phyloP scores from a whole-genome alignment of 2,329 filamentous ascomycete genomes.

The Pseudogymnoascus sp. region DNA sequence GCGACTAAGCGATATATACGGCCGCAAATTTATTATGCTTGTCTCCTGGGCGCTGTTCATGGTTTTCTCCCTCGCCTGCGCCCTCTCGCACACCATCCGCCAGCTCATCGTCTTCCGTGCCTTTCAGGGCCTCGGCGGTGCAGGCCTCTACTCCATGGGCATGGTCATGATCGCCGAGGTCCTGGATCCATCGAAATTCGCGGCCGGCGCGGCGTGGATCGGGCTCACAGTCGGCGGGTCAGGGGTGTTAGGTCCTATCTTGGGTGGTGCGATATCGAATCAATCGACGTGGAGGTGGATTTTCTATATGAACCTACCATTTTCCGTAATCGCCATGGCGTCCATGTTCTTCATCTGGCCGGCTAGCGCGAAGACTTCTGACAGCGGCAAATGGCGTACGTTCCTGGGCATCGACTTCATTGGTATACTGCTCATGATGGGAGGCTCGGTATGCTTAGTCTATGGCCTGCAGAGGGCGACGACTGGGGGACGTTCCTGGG shows the following conservation, averaged over 20 bases:
- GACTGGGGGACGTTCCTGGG: neutral
- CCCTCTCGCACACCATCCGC: neutral
- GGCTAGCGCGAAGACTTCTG: slow-evolving; percentile 3
- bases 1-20: slow-evolving; percentile 8
- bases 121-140: slow-evolving; percentile 28
- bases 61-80: slow-evolving; percentile 11
- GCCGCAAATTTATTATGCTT: slow-evolving; percentile 4
- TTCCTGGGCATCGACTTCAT: slow-evolving; percentile 5
- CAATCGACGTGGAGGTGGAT: slow-evolving; percentile 28
- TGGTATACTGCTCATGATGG: slow-evolving; percentile 9
- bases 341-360: neutral
- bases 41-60: slow-evolving; percentile 5
- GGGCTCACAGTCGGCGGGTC: slow-evolving; percentile 32
- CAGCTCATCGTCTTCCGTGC: slow-evolving; percentile 22
- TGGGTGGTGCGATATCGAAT: slow-evolving; percentile 20
- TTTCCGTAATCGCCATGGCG: neutral
- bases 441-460: slow-evolving; percentile 6
- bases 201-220: slow-evolving; percentile 40
- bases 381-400: neutral
- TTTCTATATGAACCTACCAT: slow-evolving; percentile 47
- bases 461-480: neutral
- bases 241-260: slow-evolving; percentile 21
- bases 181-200: slow-evolving; percentile 33
- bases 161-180: slow-evolving; percentile 38
- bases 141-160: slow-evolving; percentile 30